A percentile compares a stretch with the other conserved stretches of the same genome.
These are phyloP conservation scores for Acidiella bohemica DNA, from an alignment of 495 filamentous ascomycete species.

Conservation along the genomic window DNA sequence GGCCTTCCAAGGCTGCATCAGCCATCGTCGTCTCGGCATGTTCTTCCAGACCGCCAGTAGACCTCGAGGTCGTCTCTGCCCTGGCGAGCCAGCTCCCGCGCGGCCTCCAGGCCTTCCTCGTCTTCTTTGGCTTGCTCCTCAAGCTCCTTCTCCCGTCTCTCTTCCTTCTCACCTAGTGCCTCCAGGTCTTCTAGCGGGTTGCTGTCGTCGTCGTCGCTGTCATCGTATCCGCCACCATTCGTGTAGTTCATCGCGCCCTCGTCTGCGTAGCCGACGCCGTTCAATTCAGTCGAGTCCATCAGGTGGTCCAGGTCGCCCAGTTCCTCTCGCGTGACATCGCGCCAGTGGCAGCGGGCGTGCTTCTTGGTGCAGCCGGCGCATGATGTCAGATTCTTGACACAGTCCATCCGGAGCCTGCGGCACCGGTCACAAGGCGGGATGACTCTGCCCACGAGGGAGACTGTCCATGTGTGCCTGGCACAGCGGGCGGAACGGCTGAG, in stretches of 20 bases:
- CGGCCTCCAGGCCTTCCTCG: conserved; percentile 15
- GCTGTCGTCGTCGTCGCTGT: conserved; percentile 18
- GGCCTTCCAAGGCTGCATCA: too few relatives aligned
- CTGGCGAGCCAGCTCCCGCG: conserved; percentile 12
- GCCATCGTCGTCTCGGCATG: too few relatives aligned
- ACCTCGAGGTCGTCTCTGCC: conserved; percentile 12
- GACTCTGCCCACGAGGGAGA: conserved; percentile 57
- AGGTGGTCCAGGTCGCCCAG: conserved; percentile 25
- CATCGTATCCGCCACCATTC: conserved; percentile 5
- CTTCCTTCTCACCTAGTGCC: conserved; percentile 16
- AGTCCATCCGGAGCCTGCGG: conserved; percentile 63
- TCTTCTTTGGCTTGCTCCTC: conserved; percentile 10
- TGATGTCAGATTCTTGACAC: conserved; percentile 70
- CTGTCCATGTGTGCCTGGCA: conserved; percentile 46
- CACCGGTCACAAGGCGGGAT: conserved; percentile 74
- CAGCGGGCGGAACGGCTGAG: conserved; percentile 16
- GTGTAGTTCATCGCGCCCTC: neutral
- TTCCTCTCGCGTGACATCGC: conserved; percentile 59
- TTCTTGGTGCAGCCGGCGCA: conserved; percentile 81
- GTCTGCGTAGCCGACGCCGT: neutral
- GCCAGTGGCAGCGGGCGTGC: conserved; percentile 76
- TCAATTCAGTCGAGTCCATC: conserved; percentile 2
- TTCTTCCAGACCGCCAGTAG: neutral
- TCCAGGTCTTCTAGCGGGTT: conserved; percentile 20
- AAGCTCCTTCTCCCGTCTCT: conserved; percentile 5